Evolutionary conservation across 805 yeast species (phyloP).

Genomic region (Schwanniomyces vanrijiae): DNA sequence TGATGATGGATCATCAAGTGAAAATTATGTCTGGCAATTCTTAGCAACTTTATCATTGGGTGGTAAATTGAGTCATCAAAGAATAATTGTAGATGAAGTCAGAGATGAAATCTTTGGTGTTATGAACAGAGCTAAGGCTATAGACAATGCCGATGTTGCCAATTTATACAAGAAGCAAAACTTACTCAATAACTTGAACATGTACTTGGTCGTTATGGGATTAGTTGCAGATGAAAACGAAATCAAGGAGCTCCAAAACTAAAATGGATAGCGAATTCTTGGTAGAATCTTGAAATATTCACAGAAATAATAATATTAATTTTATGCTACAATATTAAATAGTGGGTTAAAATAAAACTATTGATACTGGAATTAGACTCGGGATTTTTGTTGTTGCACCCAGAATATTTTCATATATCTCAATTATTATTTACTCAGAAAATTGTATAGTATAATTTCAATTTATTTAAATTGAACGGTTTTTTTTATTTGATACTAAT

Average conservation of each 20-base stretch:
- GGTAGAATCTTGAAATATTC: background rate
- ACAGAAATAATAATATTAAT: background rate
- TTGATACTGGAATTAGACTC: background rate
- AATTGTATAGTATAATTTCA: background rate
- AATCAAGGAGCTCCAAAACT: conserved; percentile 63
- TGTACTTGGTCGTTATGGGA: conserved; percentile 96
- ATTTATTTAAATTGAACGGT: background rate
- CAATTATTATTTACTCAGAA: background rate
- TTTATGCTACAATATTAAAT: background rate
- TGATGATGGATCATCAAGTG: conserved; percentile 58
- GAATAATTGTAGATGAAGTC: conserved; percentile 90
- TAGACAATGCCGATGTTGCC: conserved; percentile 47
- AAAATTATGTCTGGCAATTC: conserved; percentile 88
- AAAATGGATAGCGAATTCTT: background rate
- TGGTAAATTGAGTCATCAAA: conserved; percentile 86
- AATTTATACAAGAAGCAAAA: conserved; percentile 50
- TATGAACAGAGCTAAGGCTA: conserved; percentile 71
- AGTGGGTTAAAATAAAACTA: background rate
- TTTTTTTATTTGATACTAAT: background rate
- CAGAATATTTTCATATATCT: background rate
- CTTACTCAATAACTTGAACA: conserved; percentile 76
- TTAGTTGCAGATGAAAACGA: conserved; percentile 87
- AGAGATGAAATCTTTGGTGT: conserved; percentile 91
- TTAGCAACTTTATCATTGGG: conserved; percentile 91
- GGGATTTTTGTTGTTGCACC: background rate